A percentile compares a stretch with the other conserved stretches of the same genome.
These are phyloP conservation scores for Wickerhamomyces kurtzmanii DNA, from an alignment of 805 yeast genomes.

Conservation along the genomic window DNA sequence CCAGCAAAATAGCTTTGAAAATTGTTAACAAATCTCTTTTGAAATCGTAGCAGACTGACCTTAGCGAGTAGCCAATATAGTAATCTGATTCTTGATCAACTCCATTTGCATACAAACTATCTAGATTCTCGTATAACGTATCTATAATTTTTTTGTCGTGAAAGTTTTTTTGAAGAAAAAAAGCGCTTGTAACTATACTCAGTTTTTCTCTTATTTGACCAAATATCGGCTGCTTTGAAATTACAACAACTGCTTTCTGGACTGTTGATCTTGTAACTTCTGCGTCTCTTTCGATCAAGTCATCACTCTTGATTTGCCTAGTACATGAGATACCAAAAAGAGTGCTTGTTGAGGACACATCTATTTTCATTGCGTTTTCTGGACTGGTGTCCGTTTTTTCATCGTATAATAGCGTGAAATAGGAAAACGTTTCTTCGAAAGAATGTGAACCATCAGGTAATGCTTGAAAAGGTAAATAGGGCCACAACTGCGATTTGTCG, in stretches of 20 bases:
- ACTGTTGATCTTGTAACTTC: slow-evolving; percentile 80
- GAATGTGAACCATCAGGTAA: slow-evolving; percentile 94
- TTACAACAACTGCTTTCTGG: slow-evolving; percentile 83
- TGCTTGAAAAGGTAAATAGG: slow-evolving; percentile 87
- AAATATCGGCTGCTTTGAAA: slow-evolving; percentile 80
- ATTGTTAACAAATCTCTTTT: slow-evolving; percentile 51
- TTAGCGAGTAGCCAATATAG: slow-evolving; percentile 65
- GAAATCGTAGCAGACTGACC: slow-evolving; percentile 51
- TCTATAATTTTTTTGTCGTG: slow-evolving; percentile 59
- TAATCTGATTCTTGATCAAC: slow-evolving; percentile 45
- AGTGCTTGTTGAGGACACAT: slow-evolving; percentile 40
- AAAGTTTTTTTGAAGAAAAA: slow-evolving; percentile 74
- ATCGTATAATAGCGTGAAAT: slow-evolving; percentile 76
- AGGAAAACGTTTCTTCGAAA: slow-evolving; percentile 87
- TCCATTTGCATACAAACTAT: slow-evolving; percentile 25
- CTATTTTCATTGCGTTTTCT: slow-evolving; percentile 26
- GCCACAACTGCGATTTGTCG: slow-evolving; percentile 50
- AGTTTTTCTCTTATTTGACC: slow-evolving; percentile 84
- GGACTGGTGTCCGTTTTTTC: slow-evolving; percentile 26
- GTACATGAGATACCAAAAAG: slow-evolving; percentile 94
- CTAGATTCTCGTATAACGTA: slow-evolving; percentile 59
- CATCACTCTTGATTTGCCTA: slow-evolving; percentile 63
- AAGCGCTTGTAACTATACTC: slow-evolving; percentile 80
- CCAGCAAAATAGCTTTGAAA: slow-evolving; percentile 70
- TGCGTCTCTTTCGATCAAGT: slow-evolving; percentile 42